phyloP scores from a whole-genome alignment of 495 filamentous ascomycete species.

The Tuber aestivum region DNA sequence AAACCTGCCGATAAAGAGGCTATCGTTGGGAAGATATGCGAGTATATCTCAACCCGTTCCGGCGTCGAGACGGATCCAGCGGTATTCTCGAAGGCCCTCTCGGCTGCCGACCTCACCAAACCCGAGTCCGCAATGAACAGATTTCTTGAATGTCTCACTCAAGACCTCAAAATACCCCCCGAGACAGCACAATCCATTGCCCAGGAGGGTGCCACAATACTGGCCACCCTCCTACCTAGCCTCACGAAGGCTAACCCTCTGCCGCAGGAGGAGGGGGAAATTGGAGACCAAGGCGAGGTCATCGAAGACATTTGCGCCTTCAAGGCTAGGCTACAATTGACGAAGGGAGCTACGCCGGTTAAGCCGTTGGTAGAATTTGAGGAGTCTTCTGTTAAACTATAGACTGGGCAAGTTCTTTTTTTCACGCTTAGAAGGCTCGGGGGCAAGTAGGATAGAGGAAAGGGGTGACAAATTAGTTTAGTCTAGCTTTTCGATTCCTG shows the following conservation, averaged over 20 bases:
- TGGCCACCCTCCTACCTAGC: conserved; percentile 18
- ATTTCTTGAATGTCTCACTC: conserved; percentile 50
- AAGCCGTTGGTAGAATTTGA: conserved; percentile 41
- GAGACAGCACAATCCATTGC: conserved; percentile 26
- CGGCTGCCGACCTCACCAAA: conserved; percentile 48
- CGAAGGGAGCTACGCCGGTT: conserved; percentile 37
- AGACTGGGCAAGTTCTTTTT: neutral
- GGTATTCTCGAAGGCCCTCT: conserved; percentile 48
- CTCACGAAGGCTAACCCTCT: conserved; percentile 3
- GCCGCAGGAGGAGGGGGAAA: neutral
- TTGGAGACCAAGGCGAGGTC: conserved; percentile 25
- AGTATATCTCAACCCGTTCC: conserved; percentile 50
- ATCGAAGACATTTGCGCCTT: conserved; percentile 38
- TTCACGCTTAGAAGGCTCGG: neutral
- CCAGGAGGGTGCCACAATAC: conserved; percentile 20
- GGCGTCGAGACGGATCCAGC: conserved; percentile 49
- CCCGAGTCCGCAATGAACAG: conserved; percentile 45
- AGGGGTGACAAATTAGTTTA: neutral
- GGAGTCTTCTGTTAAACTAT: conserved; percentile 38
- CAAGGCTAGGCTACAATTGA: conserved; percentile 37
- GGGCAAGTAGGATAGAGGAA: neutral
- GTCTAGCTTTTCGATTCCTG: neutral
- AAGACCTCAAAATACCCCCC: conserved; percentile 41
- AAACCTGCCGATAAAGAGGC: conserved; percentile 51
- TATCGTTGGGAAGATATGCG: conserved; percentile 37